Evolutionary conservation across 441 rosid species (phyloP).

Genomic region (Biscutella laevigata): DNA sequence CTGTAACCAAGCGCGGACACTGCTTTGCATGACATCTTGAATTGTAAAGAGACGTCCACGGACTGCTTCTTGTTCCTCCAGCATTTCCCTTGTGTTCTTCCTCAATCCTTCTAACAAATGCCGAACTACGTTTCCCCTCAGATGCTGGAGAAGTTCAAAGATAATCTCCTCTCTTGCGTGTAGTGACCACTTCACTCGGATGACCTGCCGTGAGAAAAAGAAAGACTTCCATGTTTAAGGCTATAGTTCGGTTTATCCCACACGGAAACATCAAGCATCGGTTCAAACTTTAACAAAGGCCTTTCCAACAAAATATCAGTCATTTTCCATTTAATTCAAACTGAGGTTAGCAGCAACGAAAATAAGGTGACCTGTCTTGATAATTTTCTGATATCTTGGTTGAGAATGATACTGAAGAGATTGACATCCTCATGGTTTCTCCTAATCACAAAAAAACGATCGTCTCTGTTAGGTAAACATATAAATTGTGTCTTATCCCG

Average conservation of each 20-base stretch:
- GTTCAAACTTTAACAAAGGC: not conserved
- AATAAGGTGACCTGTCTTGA: constrained; percentile 53
- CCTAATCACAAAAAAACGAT: constrained; percentile 34
- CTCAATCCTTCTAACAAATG: constrained; percentile 49
- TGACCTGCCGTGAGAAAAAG: constrained; percentile 43
- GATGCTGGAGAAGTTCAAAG: constrained; percentile 83
- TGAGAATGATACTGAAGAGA: constrained; percentile 74
- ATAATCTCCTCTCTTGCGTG: constrained; percentile 95
- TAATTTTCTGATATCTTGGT: constrained; percentile 82
- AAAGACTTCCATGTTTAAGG: not conserved
- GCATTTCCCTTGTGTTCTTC: constrained; percentile 77
- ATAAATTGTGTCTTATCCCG: not conserved
- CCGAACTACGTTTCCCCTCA: constrained; percentile 54
- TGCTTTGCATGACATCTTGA: constrained; percentile 96
- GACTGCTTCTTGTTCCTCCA: constrained; percentile 97
- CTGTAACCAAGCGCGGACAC: constrained; percentile 97
- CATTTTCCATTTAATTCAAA: not conserved
- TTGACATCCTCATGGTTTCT: constrained; percentile 81
- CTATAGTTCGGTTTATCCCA: not conserved
- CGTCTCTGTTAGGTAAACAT: not conserved
- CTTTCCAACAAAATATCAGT: not conserved
- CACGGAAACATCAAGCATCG: not conserved
- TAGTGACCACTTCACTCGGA: constrained; percentile 97
- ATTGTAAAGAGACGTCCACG: constrained; percentile 94
- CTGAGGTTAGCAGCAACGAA: not conserved